Base-by-base conservation (phyloP, 495 filamentous ascomycete genomes). In the Beverwykella pulmonaria region DNA sequence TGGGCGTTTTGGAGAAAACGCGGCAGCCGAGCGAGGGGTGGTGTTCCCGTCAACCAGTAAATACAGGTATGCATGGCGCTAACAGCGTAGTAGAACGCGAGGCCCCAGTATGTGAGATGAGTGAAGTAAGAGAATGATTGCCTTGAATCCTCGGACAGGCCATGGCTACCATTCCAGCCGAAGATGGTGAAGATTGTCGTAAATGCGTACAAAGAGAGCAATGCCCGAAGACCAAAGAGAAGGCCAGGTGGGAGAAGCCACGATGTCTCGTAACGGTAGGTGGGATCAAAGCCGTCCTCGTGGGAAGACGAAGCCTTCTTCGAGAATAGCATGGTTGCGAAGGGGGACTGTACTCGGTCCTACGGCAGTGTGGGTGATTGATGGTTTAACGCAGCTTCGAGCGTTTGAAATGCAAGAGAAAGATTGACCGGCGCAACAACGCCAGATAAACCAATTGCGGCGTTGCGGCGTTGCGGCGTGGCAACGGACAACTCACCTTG, bases 121-220 rank as follows among this genome's bases (percentile, higher is more conserved):
- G 91, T 95, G 80, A 95, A 95, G 82, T 83, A 95, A 67, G 85
- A 88, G 81, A 93, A 94, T 53, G 78, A 78, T 46, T 79, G 74
- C 27, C 77, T 77, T 46, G 82, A 75, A 5, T 32, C 55, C 10
- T 55, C 12, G 54, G 77, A 75, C 2, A 72, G 68, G 72, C 79
- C 76, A 32, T 75, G 58, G 22, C 80, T 75, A 25, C 78, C 79
- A 53, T 86, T 67, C 80, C 82, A 90, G 48, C 77, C 84, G 70
- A 91, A 85, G 70, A 85, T 83, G 79, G 88, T 84, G 77, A 93
- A 76, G 61, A 89, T 82, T 8, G 85, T 83, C n/a, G 77, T 75
- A 80, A 95, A 90, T 67, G 83, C 81, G 76, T 93, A 95, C 65
- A 92, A 74, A 53, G 83, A 78, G 65, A 92, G 77, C 0, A 87